Percentiles rank a stretch among this genome's conserved stretches.
These are phyloP conservation scores for Fusarium sororula DNA, from an alignment of 2,329 filamentous ascomycete genomes.

Conservation along the genomic window DNA sequence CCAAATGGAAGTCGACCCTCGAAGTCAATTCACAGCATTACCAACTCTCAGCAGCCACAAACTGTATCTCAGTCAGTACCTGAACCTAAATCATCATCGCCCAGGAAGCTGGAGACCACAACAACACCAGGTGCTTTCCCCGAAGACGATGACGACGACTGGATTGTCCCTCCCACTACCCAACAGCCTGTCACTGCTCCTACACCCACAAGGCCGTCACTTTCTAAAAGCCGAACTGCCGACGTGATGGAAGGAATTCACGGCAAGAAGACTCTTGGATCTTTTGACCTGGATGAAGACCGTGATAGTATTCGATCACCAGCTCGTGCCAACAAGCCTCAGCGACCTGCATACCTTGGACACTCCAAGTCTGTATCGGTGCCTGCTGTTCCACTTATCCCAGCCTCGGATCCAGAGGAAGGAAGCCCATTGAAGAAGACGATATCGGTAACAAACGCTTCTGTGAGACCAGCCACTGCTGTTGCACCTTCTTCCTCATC, in stretches of 20 bases:
- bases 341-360: conserved; percentile 33
- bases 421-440: conserved; percentile 63
- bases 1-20: conserved; percentile 57
- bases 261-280: conserved; percentile 59
- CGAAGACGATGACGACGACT: conserved; percentile 64
- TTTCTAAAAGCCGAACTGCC: conserved; percentile 69
- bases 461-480: conserved; percentile 56
- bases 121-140: conserved; percentile 69
- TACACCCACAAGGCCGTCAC: conserved; percentile 56
- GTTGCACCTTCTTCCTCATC: conserved; percentile 56
- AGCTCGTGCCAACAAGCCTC: conserved; percentile 8
- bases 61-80: conserved; percentile 41
- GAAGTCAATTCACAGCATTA: conserved; percentile 56
- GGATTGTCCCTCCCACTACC: conserved; percentile 64
- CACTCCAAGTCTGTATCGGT: conserved; percentile 72
- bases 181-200: conserved; percentile 40
- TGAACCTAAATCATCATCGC: conserved; percentile 44
- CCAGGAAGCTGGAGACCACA: conserved; percentile 45
- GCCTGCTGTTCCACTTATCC: conserved; percentile 56
- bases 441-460: conserved; percentile 67
- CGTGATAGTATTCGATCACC: conserved; percentile 23
- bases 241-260: conserved; percentile 68
- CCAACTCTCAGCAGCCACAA: conserved; percentile 44
- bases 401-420: conserved; percentile 26
- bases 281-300: conserved; percentile 43